Evolutionary conservation across 2,329 filamentous ascomycete species (phyloP).

Genomic region (Pyrenochaeta sp.): DNA sequence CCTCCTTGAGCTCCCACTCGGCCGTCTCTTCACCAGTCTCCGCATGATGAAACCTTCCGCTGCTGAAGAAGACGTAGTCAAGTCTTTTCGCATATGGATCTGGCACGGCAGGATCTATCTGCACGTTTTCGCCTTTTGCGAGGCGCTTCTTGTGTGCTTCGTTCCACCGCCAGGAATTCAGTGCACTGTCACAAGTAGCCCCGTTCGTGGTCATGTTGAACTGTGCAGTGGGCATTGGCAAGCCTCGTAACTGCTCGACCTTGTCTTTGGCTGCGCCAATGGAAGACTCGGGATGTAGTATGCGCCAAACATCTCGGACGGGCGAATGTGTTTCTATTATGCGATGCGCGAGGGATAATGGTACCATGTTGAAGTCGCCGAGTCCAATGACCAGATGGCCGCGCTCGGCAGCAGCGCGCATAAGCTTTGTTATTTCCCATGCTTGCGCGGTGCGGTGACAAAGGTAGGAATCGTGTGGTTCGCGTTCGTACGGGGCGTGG

Average conservation of each 20-base stretch:
- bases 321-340: slow-evolving; percentile 81
- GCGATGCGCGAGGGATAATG: slow-evolving; percentile 81
- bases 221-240: slow-evolving; percentile 75
- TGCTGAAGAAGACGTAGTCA: slow-evolving; percentile 87
- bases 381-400: slow-evolving; percentile 85
- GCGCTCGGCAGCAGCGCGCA: slow-evolving; percentile 79
- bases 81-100: slow-evolving; percentile 85
- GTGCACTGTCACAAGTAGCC: slow-evolving; percentile 82
- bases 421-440: slow-evolving; percentile 92
- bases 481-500: slow-evolving; percentile 86
- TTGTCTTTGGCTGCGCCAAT: slow-evolving; percentile 75
- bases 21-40: slow-evolving; percentile 34
- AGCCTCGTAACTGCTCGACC: slow-evolving; percentile 70
- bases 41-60: slow-evolving; percentile 34
- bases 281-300: slow-evolving; percentile 83
- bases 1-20: slow-evolving; percentile 75
- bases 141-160: slow-evolving; percentile 73
- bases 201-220: slow-evolving; percentile 84
- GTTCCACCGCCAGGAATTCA: slow-evolving; percentile 95
- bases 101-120: slow-evolving; percentile 69
- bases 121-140: slow-evolving; percentile 69
- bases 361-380: slow-evolving; percentile 98
- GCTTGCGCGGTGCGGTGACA: slow-evolving; percentile 92
- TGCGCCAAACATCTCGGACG: slow-evolving; percentile 84
- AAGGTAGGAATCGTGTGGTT: slow-evolving; percentile 83